Conservation (phyloP, 768 basidiomycete species). For the Pleurotus ostreatus region DNA sequence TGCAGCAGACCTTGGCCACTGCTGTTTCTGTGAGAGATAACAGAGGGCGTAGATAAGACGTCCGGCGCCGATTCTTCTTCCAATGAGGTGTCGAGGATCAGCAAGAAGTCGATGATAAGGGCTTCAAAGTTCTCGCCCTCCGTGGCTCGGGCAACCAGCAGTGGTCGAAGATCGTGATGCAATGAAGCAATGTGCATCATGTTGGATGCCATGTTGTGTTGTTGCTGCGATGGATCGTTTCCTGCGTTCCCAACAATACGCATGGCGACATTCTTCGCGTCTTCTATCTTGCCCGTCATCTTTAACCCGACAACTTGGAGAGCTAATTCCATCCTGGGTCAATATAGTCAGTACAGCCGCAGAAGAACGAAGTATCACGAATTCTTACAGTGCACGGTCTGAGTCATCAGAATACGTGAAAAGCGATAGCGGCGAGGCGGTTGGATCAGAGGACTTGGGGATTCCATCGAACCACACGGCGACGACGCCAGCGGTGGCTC, state of each 20-base stretch:
- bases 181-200: constrained; percentile 55
- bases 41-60: constrained; percentile 40
- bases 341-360: constrained; percentile 10
- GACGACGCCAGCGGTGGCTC: constrained; percentile 77
- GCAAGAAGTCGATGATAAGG: constrained; percentile 76
- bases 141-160: constrained; percentile 50
- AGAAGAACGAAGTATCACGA: constrained; percentile 8
- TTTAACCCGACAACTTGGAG: constrained; percentile 93
- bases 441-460: constrained; percentile 49
- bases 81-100: constrained; percentile 65
- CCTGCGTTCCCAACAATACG: constrained; percentile 82
- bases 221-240: constrained; percentile 41
- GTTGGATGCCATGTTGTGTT: constrained; percentile 21
- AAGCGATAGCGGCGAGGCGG: constrained; percentile 48
- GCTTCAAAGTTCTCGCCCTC: constrained; percentile 67
- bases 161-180: constrained; percentile 50
- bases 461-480: constrained; percentile 86
- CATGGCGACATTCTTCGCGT: constrained; percentile 90
- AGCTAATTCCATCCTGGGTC: constrained; percentile 85
- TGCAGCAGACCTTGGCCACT: constrained; percentile 88
- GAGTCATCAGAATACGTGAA: constrained; percentile 93
- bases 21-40: constrained; percentile 67
- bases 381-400: constrained; percentile 78
- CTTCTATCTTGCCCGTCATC: constrained; percentile 94
- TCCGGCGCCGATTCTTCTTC: constrained; percentile 37